These are phyloP conservation scores for Neoarthrinium moseri DNA, from an alignment of 2,329 filamentous ascomycete genomes.

Conservation along the genomic window DNA sequence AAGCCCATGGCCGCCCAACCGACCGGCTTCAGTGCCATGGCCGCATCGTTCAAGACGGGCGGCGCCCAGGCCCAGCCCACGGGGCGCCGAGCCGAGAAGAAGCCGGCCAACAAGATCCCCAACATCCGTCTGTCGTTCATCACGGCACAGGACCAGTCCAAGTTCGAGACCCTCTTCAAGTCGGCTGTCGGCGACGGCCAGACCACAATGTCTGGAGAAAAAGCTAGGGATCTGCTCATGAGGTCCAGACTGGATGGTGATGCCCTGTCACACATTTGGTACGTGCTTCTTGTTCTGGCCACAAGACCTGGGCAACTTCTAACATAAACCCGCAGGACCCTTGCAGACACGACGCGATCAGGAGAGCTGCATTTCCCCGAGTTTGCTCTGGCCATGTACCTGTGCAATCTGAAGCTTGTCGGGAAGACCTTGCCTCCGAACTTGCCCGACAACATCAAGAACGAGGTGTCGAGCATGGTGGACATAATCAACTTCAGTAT, in stretches of 20 bases:
- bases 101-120: conserved; percentile 71
- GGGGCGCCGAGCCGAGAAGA: conserved; percentile 47
- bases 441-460: conserved; percentile 84
- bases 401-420: conserved; percentile 90
- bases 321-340: conserved; percentile 57
- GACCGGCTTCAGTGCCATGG: conserved; percentile 66
- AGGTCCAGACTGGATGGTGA: conserved; percentile 86
- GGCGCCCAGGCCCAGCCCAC: conserved; percentile 40
- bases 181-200: conserved; percentile 84
- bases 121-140: conserved; percentile 95
- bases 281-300: too few species aligned
- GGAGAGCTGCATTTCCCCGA: conserved; percentile 96
- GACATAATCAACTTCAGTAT: conserved; percentile 98
- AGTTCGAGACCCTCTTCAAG: conserved; percentile 97
- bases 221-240: conserved; percentile 84
- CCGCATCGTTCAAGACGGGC: conserved; percentile 61
- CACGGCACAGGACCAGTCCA: conserved; percentile 88
- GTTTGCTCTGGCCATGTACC: conserved; percentile 96
- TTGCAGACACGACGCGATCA: conserved; percentile 94
- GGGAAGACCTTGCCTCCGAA: conserved; percentile 74
- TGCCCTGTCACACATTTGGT: conserved; percentile 92
- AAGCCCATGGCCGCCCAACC: conserved; percentile 64
- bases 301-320: conserved; percentile 19
- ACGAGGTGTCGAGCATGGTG: conserved; percentile 99
- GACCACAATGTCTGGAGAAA: conserved; percentile 87